Conservation (phyloP, 768 basidiomycete genomes). For the Pleurotus platypus region DNA sequence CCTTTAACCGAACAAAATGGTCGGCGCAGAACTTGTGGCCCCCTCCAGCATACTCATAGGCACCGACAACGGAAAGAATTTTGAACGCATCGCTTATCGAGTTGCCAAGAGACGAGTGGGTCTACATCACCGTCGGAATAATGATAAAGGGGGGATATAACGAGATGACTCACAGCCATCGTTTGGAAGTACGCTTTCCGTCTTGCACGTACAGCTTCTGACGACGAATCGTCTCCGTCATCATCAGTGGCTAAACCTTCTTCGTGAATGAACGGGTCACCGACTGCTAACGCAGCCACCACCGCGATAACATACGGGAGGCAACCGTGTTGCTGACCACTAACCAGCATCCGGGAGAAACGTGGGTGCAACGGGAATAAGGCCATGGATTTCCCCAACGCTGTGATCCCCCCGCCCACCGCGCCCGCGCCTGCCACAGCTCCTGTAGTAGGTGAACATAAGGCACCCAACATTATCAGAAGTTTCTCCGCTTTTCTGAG, state of each 20-base stretch:
- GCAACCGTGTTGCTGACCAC: constrained; percentile 79
- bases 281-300: constrained; percentile 88
- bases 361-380: constrained; percentile 92
- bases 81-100: constrained; percentile 85
- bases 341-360: constrained; percentile 93
- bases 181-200: constrained; percentile 81
- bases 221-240: constrained; percentile 37
- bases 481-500: constrained; percentile 80
- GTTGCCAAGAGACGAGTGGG: constrained; percentile 76
- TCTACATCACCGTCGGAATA: constrained; percentile 33
- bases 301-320: constrained; percentile 89
- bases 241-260: constrained; percentile 53
- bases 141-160: neutral
- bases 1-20: constrained; percentile 90
- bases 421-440: neutral
- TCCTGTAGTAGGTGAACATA: constrained; percentile 36
- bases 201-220: constrained; percentile 54
- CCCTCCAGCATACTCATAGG: constrained; percentile 89
- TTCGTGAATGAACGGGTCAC: constrained; percentile 92
- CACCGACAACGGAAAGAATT: constrained; percentile 89
- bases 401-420: constrained; percentile 65
- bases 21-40: constrained; percentile 77
- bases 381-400: constrained; percentile 89
- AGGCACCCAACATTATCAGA: constrained; percentile 79
- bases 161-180: constrained; percentile 56